Evolutionary conservation across 2,329 filamentous ascomycete genomes (phyloP).

Genomic region (Alternaria brassicae): DNA sequence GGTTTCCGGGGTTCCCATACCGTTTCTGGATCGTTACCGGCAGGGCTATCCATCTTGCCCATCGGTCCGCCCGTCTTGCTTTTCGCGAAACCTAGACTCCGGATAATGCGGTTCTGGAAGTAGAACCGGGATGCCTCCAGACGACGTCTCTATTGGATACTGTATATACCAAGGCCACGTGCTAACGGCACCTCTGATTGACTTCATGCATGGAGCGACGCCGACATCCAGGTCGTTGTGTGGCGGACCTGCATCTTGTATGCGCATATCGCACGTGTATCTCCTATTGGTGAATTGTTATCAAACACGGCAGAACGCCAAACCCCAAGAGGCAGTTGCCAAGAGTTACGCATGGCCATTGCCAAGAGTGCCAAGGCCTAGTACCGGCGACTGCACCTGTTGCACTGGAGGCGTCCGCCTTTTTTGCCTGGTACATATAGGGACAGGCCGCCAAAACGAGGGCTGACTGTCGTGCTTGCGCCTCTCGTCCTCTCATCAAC

Average conservation of each 20-base stretch:
- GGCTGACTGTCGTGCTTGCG: constrained; percentile 7
- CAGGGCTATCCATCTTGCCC: not conserved
- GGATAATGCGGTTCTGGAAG: not conserved
- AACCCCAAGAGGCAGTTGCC: constrained; percentile 38
- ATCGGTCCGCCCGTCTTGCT: not conserved
- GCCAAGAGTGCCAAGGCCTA: constrained; percentile 23
- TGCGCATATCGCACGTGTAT: constrained; percentile 34
- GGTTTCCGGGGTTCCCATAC: constrained; percentile 8
- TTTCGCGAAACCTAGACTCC: not conserved
- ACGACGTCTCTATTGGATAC: not conserved
- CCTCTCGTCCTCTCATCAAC: not conserved
- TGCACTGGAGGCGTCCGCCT: constrained; percentile 17
- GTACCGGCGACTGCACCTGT: not conserved
- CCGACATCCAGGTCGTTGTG: constrained; percentile 24
- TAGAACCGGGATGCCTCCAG: not conserved
- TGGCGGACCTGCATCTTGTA: constrained; percentile 12
- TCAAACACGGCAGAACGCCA: constrained; percentile 24
- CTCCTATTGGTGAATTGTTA: constrained; percentile 37
- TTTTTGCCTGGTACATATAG: constrained; percentile 23
- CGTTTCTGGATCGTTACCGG: not conserved
- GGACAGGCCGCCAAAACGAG: not conserved
- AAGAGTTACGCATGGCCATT: constrained; percentile 28
- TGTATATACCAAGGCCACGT: constrained; percentile 17
- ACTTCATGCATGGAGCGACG: constrained; percentile 2
- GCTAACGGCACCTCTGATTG: not conserved